Percentiles rank a stretch among this genome's conserved stretches.
Evolutionary conservation across 1,139 yeast genomes (phyloP).

Genomic region (Waltiozyma solani): DNA sequence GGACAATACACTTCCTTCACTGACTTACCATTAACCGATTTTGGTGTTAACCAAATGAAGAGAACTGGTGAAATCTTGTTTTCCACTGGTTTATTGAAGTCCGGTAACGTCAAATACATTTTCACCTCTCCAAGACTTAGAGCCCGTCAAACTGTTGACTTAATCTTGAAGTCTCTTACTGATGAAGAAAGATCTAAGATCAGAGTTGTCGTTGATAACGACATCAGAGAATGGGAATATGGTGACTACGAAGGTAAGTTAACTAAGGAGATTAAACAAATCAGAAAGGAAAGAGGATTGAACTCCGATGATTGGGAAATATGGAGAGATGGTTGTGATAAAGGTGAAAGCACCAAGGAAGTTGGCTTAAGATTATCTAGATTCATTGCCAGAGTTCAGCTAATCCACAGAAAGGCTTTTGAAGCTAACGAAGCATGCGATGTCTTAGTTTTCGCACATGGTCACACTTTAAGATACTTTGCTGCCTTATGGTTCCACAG

Average conservation of each 20-base stretch:
- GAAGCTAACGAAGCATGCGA: slow-evolving; percentile 50
- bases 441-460: slow-evolving; percentile 80
- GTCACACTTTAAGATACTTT: slow-evolving; percentile 83
- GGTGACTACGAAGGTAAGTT: slow-evolving; percentile 88
- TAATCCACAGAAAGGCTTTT: slow-evolving; percentile 51
- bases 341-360: slow-evolving; percentile 63
- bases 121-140: slow-evolving; percentile 74
- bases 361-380: slow-evolving; percentile 64
- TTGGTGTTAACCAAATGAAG: slow-evolving; percentile 68
- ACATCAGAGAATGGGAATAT: slow-evolving; percentile 88
- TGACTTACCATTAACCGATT: slow-evolving; percentile 66
- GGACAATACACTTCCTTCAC: slow-evolving; percentile 89
- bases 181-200: slow-evolving; percentile 36
- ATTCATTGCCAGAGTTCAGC: slow-evolving; percentile 51
- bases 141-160: slow-evolving; percentile 63
- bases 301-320: slow-evolving; percentile 58
- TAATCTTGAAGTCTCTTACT: slow-evolving; percentile 40
- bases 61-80: slow-evolving; percentile 66
- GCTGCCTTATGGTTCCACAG: slow-evolving; percentile 74
- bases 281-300: slow-evolving; percentile 54
- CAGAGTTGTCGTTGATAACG: slow-evolving; percentile 46
- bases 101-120: slow-evolving; percentile 49
- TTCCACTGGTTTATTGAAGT: slow-evolving; percentile 52
- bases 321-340: slow-evolving; percentile 91
- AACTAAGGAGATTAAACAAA: slow-evolving; percentile 52